Percentiles rank a stretch among this genome's conserved stretches.
These are phyloP conservation scores for Trametopsis cervina DNA, from an alignment of 768 basidiomycete genomes.

Conservation along the genomic window DNA sequence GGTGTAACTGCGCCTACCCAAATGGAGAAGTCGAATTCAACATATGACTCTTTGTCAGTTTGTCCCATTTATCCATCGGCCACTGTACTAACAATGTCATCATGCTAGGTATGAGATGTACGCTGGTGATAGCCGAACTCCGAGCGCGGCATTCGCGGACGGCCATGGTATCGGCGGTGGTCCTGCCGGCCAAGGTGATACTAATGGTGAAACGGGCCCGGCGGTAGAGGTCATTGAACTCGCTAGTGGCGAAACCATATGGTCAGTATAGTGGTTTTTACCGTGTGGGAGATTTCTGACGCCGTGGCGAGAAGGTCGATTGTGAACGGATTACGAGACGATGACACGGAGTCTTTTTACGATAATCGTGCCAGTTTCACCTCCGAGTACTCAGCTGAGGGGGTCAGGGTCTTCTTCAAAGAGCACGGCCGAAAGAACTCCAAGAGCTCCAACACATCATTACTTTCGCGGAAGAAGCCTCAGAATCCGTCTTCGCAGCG, in stretches of 20 bases:
- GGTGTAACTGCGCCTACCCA: constrained; percentile 30
- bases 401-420: constrained; percentile 68
- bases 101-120: constrained; percentile 73
- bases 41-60: constrained; percentile 74
- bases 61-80: constrained; percentile 11
- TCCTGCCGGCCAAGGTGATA: constrained; percentile 15
- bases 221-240: constrained; percentile 77
- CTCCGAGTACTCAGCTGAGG: constrained; percentile 69
- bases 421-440: constrained; percentile 65
- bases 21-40: constrained; percentile 60
- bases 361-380: constrained; percentile 63
- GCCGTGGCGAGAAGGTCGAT: constrained; percentile 50
- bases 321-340: constrained; percentile 77
- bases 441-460: constrained; percentile 53
- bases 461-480: constrained; percentile 53
- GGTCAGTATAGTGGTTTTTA: constrained; percentile 39
- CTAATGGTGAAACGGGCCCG: constrained; percentile 35
- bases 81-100: constrained; percentile 10
- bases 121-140: constrained; percentile 45
- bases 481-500: constrained; percentile 37
- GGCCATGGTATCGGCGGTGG: constrained; percentile 17
- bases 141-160: constrained; percentile 30
- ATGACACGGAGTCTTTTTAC: constrained; percentile 64
- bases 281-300: constrained; percentile 8
- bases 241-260: constrained; percentile 84